Evolutionary conservation across 345 rosid species (phyloP).

Genomic region (Hibiscus syriacus): DNA sequence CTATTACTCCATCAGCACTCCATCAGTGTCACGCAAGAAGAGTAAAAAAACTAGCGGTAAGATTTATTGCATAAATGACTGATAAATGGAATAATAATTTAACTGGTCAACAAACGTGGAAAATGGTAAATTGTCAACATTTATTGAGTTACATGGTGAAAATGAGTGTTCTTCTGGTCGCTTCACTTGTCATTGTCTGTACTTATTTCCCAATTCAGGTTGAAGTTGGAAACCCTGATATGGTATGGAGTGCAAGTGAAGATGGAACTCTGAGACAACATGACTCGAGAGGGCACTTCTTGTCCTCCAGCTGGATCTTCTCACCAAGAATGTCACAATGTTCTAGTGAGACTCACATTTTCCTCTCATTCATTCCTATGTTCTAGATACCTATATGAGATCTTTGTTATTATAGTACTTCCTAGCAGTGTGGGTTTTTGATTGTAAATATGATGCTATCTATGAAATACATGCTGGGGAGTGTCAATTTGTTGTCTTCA

Average conservation of each 20-base stretch:
- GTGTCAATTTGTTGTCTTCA: not conserved
- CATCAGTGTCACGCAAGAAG: constrained; percentile 86
- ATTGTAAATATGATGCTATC: not conserved
- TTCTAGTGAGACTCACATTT: constrained; percentile 49
- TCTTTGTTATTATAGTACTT: not conserved
- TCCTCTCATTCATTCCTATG: constrained; percentile 2
- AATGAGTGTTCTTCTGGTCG: not conserved
- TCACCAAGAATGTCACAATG: constrained; percentile 80
- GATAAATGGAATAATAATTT: not conserved
- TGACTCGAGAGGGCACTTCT: constrained; percentile 78
- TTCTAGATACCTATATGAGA: not conserved
- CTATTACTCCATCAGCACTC: constrained; percentile 58
- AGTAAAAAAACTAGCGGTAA: constrained; percentile 92
- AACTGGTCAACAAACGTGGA: not conserved
- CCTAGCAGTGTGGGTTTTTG: not conserved
- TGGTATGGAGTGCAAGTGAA: constrained; percentile 99
- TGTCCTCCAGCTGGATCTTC: constrained; percentile 84
- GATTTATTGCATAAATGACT: constrained; percentile 20
- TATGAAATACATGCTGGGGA: not conserved
- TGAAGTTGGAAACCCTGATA: constrained; percentile 90
- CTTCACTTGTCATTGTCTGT: constrained; percentile 15
- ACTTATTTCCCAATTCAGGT: constrained; percentile 39
- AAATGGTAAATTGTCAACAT: not conserved
- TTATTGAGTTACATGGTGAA: not conserved
- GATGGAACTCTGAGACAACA: constrained; percentile 98